Base-by-base conservation (phyloP, 306 rosid genomes). In the Vigna mungo region DNA sequence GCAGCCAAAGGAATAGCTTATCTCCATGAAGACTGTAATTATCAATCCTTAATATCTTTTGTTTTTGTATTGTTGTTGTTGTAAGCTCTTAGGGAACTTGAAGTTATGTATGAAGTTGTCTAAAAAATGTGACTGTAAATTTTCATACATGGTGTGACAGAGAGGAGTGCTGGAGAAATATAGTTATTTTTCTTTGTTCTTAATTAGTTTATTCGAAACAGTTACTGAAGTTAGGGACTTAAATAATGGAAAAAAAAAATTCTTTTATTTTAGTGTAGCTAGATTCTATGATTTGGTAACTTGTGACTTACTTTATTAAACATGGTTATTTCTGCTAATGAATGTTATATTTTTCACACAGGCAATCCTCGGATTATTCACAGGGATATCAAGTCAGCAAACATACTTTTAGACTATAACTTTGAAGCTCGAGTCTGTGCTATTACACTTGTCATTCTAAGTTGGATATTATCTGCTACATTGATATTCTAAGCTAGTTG, bases 1-100 rank as follows among this genome's bases (percentile, higher is more conserved):
- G 68, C 68, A 16, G 68, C 46, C 39, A 34, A 25, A 34, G 68
- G 68, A 63, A 63, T 63, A 36, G 48, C 69, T 63, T 63, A 63
- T 63, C 69, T 63, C 16, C 69, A 63, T 37, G 69, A 36, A 62
- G 68, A 62, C 7, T 62, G 68, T 62, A 62, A 62, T 62, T 62
- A 62, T 18, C 18, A 36, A 62, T 62, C 59, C 27, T 53, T n/a
- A 7, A 34, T 62, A 34, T 62, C 14, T 16, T 30, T 16, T 15
- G 46, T 16, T 62, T 7, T 58, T 23, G 15, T 54, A 14, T 2
- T 4, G 63, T 4, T 23, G 37, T 25, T 58, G 17, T 25, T 23
- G 17, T 25, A 58, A 6, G 64, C 37, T 25, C 37, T 23, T 30
- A 14, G 17, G 67, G 9, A 32, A 60, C 20, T 60, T 61, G 14